Base-by-base conservation (phyloP, 2,329 filamentous ascomycete species). In the Tolypocladium endophyticum region DNA sequence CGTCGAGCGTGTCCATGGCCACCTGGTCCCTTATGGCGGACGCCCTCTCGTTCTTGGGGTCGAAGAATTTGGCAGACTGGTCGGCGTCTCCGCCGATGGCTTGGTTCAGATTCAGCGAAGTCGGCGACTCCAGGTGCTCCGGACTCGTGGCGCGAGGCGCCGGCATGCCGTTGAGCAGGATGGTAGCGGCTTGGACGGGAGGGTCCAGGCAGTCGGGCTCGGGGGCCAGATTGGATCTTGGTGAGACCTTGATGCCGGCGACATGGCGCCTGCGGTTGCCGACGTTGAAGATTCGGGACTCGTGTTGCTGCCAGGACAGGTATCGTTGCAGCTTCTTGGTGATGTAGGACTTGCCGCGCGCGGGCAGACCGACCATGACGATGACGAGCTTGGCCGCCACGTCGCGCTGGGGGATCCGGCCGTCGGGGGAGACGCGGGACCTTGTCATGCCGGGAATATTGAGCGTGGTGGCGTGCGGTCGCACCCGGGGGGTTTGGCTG, bases 271-370 rank as follows among this genome's bases (percentile, higher is more conserved):
- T 84, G 69, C 92, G 84, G 73, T 96, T 93, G 62, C 94, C 94
- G 43, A 99, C 94, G 69, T 99, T 99, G 84, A 99, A 99, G 67
- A 99, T 97, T 65, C 83, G 84, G 16, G 92, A 94, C 69, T 96
- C 90, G 74, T 99, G 93, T 71, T 99, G 94, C 69, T 97, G 86
- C 94, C 94, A 99, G 56, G 95, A 93, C 57, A 99, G 78, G 71
- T 97, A 99, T 62, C 94, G 85, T 61, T 94, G 89, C 63, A 99
- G 84, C 77, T 99, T 99, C 80, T 97, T 97, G 62, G 94, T 97
- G 69, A 99, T 96, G 76, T 99, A 99, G 59, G 92, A 97, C 77
- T 99, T 99, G 71, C 94, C 94, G 68, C 94, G 83, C 12, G 94
- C 94, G 3, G 94, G 94, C 67, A 99, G 78, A 64, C 94, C 94